These are phyloP conservation scores for Hansenula lynferdii DNA, from an alignment of 1,139 yeast genomes.

Conservation along the genomic window DNA sequence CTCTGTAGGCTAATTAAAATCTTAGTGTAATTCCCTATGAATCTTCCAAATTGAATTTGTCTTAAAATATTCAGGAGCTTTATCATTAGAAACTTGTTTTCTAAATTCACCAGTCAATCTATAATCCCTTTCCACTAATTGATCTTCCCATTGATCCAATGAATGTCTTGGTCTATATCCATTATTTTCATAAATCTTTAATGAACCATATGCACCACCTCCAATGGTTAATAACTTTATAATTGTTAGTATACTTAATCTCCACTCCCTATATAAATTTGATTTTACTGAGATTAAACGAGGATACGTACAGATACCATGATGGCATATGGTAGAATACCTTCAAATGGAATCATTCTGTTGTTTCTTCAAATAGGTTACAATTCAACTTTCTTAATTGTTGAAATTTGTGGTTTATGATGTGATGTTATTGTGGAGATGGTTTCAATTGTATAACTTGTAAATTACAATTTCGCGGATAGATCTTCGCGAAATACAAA, in stretches of 20 bases:
- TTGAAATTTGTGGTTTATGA: background rate
- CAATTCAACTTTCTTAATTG: no score
- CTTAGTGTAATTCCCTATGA: no score
- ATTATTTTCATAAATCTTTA: conserved; percentile 46
- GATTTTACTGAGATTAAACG: no score
- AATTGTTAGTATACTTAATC: background rate
- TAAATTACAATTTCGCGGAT: no score
- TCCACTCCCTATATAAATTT: no score
- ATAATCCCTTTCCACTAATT: conserved; percentile 58
- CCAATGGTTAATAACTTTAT: conserved; percentile 42
- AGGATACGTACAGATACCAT: conserved; percentile 45
- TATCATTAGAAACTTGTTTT: conserved; percentile 62
- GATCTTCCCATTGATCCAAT: conserved; percentile 55
- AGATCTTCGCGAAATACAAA: no score
- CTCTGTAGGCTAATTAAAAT: conserved; percentile 20
- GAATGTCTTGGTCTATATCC: conserved; percentile 52
- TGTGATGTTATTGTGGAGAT: no score
- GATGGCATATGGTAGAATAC: conserved; percentile 60
- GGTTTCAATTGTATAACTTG: no score
- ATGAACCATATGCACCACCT: conserved; percentile 44
- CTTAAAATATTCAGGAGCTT: conserved; percentile 72
- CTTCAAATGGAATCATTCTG: conserved; percentile 68
- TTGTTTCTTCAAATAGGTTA: background rate
- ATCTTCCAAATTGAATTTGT: conserved; percentile 47
- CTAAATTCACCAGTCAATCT: conserved; percentile 70